Evolutionary conservation across 768 basidiomycete species (phyloP), one percentile per base, ranked within the genome.

Genomic region (Termitomyces sp.): DNA sequence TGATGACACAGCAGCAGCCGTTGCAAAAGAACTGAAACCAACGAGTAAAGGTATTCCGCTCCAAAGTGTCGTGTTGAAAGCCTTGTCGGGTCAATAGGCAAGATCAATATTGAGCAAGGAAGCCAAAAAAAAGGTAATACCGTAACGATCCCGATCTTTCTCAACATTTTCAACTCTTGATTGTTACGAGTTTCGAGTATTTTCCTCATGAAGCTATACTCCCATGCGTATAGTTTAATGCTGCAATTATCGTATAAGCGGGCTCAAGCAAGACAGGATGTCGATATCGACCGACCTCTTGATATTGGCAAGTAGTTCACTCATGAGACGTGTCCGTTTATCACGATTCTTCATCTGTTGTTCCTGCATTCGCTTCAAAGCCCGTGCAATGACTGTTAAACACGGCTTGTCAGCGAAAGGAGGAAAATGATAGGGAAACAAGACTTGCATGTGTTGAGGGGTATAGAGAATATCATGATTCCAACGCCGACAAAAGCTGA

Each of bases 181-280:
- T 91, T 82, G 66, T 95, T 94, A 43, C 94, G 78, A 2, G 94
- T 88, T 21, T 82, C 77, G n/a, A 86, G 71, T 31, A 98, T 80
- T 54, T 85, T 86, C 50, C 85, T 78, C 30, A 91, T 79, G 66
- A 98, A 98, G 3, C 91, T 87, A 63, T 87, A 83, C 72, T 98
- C 96, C 96, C 96, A 98, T 3, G 90, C 91, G 69, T 96, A 96
- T 4, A 94, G 73, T 67, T 94, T 93, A 68, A 94, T 91, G 60
- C 89, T 91, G 57, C 2, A 26, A n/a, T n/a, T 30, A 14, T 26
- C 5, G 7, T 33, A 5, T 40, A 21, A 51, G 33, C 9, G 21
- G 10, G 7, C n/a, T 15, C 5, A 42, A 62, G 38, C 51, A 55
- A 35, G 11, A 14, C 2, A 2, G 3, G 19, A 48, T 7, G 11